phyloP scores from a whole-genome alignment of 1,284 basidiomycete genomes.

The Xerocomus amazonicus region DNA sequence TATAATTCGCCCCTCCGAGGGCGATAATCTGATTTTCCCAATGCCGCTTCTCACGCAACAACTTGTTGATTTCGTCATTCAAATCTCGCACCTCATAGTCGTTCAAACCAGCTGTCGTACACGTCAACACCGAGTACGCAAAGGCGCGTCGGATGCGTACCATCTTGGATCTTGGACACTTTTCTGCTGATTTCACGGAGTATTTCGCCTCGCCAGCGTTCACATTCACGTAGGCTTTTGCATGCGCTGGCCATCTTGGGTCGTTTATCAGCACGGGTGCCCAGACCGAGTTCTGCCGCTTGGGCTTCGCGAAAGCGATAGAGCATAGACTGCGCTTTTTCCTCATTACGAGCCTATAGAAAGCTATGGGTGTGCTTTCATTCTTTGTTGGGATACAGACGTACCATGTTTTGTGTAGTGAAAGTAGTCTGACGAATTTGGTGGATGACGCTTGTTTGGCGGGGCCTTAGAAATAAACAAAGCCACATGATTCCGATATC shows the following conservation, averaged over 20 bases:
- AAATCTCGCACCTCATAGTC: slow-evolving; percentile 90
- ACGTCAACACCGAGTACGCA: neutral
- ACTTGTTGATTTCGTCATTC: slow-evolving; percentile 98
- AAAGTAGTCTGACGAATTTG: slow-evolving; percentile 4
- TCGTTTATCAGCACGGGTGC: slow-evolving; percentile 74
- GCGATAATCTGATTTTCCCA: slow-evolving; percentile 98
- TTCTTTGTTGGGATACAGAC: neutral
- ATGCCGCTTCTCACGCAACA: slow-evolving; percentile 92
- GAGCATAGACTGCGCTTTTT: slow-evolving; percentile 97
- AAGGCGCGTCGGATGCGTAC: slow-evolving; percentile 46
- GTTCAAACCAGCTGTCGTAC: slow-evolving; percentile 72
- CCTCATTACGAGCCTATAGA: slow-evolving; percentile 87
- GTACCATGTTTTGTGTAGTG: slow-evolving; percentile 17
- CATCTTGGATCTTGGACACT: slow-evolving; percentile 96
- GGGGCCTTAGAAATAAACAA: slow-evolving; percentile 25
- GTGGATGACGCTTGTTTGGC: slow-evolving; percentile 23
- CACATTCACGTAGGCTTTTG: slow-evolving; percentile 89
- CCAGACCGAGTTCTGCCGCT: slow-evolving; percentile 90
- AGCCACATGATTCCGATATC: slow-evolving; percentile 13
- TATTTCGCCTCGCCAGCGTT: slow-evolving; percentile 95
- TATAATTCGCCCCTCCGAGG: slow-evolving; percentile 95
- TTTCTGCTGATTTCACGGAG: slow-evolving; percentile 93
- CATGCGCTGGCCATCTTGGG: slow-evolving; percentile 90
- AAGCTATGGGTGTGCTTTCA: neutral
- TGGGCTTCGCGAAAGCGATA: slow-evolving; percentile 98